Base-by-base conservation (phyloP, 495 filamentous ascomycete species). In the Talaromyces thailandensis region DNA sequence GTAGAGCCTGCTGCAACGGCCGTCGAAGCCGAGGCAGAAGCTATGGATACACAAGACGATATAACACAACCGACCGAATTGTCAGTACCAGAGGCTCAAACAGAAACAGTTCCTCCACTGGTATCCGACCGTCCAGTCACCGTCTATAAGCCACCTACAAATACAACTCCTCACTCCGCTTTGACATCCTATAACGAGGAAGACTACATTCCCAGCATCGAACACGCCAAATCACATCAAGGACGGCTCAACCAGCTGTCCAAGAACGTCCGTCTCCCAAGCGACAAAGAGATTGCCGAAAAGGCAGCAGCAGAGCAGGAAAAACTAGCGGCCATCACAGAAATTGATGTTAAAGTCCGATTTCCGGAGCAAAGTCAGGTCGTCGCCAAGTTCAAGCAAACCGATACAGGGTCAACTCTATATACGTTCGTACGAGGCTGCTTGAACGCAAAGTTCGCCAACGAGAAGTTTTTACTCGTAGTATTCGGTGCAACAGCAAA, bases 171-270 rank as follows among this genome's bases (percentile, higher is more conserved):
- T n/a, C 81, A 79, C 21, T 95, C 94, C 35, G 88, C 91, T 29
- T 75, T 79, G 61, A 73, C 77, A 56, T 70, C 79, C 14, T 83
- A 86, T 63, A 81, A 89, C 25, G 89, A 93, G 61, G 79, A 79
- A 21, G 90, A 91, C 65, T 98, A 89, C 70, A 81, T 88, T 25
- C 92, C 93, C 1, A 90, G 88, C 21, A 85, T 96, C 65, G 89
- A 88, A 45, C 91, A 98, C 64, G 90, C 91, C 29, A 88, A 93
- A 67, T 76, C 85, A 11, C 89, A 93, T 66, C 92, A 98, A 73
- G 79, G 83, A 29, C 81, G 85, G 18, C 86, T 98, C 7, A 79
- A 83, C 56, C 71, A 77, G 24, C 75, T 78, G 6, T 81, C 84
- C 25, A 84, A 83, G 28, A 91, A 91, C 70, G 83, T 82, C 64